These are phyloP conservation scores for Gautieria morchelliformis DNA, from an alignment of 768 basidiomycete species.

Conservation along the genomic window DNA sequence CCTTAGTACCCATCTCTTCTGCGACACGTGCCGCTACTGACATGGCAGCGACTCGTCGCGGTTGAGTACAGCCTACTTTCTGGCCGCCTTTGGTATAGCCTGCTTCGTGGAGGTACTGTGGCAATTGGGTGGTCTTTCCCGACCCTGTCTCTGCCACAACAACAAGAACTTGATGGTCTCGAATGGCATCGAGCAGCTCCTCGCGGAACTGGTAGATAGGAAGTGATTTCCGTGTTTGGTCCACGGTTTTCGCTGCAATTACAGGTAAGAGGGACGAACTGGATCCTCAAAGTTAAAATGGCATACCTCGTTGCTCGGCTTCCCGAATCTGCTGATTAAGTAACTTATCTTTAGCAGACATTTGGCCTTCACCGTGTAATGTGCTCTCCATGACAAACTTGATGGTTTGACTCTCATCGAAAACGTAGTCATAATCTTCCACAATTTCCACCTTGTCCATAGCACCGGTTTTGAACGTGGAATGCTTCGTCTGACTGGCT, in stretches of 20 bases:
- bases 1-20: slow-evolving; percentile 95
- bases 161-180: slow-evolving; percentile 88
- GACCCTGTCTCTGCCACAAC: slow-evolving; percentile 98
- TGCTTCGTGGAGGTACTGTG: slow-evolving; percentile 96
- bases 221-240: slow-evolving; percentile 86
- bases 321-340: slow-evolving; percentile 85
- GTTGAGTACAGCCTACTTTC: slow-evolving; percentile 95
- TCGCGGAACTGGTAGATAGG: slow-evolving; percentile 89
- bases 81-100: slow-evolving; percentile 83
- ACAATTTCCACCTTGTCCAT: slow-evolving; percentile 77
- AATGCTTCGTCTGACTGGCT: slow-evolving; percentile 78
- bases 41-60: slow-evolving; percentile 98
- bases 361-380: slow-evolving; percentile 51
- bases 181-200: slow-evolving; percentile 79
- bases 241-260: slow-evolving; percentile 68
- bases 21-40: slow-evolving; percentile 98
- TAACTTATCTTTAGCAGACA: slow-evolving; percentile 80
- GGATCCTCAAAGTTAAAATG: neutral
- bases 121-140: slow-evolving; percentile 96
- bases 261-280: slow-evolving; percentile 7
- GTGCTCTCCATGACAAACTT: slow-evolving; percentile 83
- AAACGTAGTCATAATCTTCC: slow-evolving; percentile 93
- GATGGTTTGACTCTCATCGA: slow-evolving; percentile 96
- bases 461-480: slow-evolving; percentile 85
- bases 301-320: slow-evolving; percentile 79